Evolutionary conservation across 306 rosid genomes (phyloP), one percentile per base, ranked within the genome.

Genomic region (Dicorynia guianensis): DNA sequence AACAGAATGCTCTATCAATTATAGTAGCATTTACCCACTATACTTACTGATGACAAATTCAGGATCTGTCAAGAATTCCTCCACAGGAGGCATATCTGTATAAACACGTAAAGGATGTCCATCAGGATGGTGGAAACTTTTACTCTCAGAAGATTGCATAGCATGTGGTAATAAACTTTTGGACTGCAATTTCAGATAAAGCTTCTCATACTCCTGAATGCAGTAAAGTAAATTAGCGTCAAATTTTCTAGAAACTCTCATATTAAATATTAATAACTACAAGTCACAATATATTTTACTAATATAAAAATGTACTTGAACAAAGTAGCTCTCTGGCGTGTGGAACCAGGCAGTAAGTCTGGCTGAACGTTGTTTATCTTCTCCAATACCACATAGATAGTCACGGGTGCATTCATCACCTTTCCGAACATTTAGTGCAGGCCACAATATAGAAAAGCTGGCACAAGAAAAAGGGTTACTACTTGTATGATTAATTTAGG

Each of bases 331-430:
- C 78, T 90, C 84, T 19, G 97, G 98, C 0, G 93, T 92, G 61
- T 86, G 88, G 81, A 90, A 94, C 97, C 97, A 94, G 76, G 98
- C 93, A 54, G 95, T 90, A 57, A 94, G 95, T 86, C 95, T 87
- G 74, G 95, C 93, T 66, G 98, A 94, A 38, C 93, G 93, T 77
- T 94, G 97, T 72, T 87, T 94, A 76, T 88, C 95, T 83, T 94
- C 98, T 77, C 91, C 95, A 72, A 94, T 88, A 78, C 93, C 95
- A 83, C 80, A 87, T 61, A 94, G 96, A 85, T 81, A 92, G 83
- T 94, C 96, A 8, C 95, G 93, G 57, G 97, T 88, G 85, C 98
- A 94, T 69, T 90, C 96, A 44, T 84, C 89, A 7, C 89, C 96
- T 67, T 85, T 88, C 49, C 52, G 79, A 50, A 86, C 88, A 85